Base-by-base conservation (phyloP, 257 asterid species). In the Lycium ferocissimum region DNA sequence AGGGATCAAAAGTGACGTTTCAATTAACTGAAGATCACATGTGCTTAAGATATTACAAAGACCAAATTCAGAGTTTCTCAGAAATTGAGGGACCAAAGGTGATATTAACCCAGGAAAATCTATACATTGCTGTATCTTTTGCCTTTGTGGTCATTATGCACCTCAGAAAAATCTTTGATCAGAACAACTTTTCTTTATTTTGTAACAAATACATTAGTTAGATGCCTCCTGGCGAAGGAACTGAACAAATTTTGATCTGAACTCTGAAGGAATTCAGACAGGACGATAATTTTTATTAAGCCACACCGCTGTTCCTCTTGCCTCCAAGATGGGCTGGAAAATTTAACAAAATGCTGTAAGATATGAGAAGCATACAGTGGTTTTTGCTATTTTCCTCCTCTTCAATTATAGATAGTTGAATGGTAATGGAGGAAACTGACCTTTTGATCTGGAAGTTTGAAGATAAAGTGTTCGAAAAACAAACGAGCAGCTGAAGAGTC, bases 231-330 rank as follows among this genome's bases (percentile, higher is more conserved):
- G 81, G 43, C 91, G 89, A 80, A 93, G 87, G 88, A 93, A 95
- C 83, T 89, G 92, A 85, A 89, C 89, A 37, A 94, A 40, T 88
- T 93, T 96, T 33, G 97, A 90, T 86, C 89, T 91, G 83, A 92
- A 81, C 5, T 92, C 94, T 12, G 94, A 22, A 47, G 98, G 99
- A 53, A 97, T 91, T 9, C 98, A 96, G 40, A 93, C 87, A 14
- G 99, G 98, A 14, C 95, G 94, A 66, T 93, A 97, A 89, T 88
- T 94, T 89, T 92, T 95, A 87, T 94, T 94, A 78, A 95, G 98
- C 95, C 97, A 97, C 78, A 89, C 98, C 72, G 94, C 97, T 17
- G 94, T 94, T 37, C 91, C 97, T 83, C 67, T 93, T 40, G 99
- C 99, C 93, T 95, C 98, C 84, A 94, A 53, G 37, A 97, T 83